Conservation (phyloP, 306 rosid species). For the Oemleria cerasiformis region DNA sequence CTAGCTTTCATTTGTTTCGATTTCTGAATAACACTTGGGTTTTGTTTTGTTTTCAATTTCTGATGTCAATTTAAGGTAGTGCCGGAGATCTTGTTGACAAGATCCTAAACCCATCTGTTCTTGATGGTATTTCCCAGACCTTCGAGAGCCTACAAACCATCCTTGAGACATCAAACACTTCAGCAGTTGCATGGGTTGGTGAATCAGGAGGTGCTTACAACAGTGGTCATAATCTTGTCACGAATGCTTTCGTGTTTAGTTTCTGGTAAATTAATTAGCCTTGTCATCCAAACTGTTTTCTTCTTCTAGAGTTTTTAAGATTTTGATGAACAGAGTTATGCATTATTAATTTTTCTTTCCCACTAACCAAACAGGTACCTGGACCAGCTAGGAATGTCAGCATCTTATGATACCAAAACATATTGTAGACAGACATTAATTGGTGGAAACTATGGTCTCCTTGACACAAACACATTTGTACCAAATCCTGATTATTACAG, state of each 20-base stretch:
- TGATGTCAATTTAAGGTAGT: constrained; percentile 38
- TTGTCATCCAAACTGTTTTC: not conserved
- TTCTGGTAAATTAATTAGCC: constrained; percentile 38
- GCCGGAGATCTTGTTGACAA: constrained; percentile 40
- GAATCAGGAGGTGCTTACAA: constrained; percentile 81
- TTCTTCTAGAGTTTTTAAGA: not conserved
- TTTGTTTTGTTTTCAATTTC: not conserved
- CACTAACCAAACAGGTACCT: constrained; percentile 45
- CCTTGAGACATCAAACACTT: constrained; percentile 33
- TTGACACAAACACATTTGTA: constrained; percentile 37
- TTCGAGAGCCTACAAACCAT: constrained; percentile 46
- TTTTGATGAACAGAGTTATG: not conserved
- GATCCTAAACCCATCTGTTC: constrained; percentile 55
- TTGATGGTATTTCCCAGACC: constrained; percentile 40
- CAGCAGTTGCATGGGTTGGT: constrained; percentile 68
- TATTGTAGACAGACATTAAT: constrained; percentile 68
- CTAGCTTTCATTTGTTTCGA: not conserved
- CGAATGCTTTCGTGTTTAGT: constrained; percentile 67
- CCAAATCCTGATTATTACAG: constrained; percentile 70
- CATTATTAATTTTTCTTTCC: not conserved
- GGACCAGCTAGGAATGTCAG: constrained; percentile 78
- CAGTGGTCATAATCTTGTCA: constrained; percentile 65
- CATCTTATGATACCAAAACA: constrained; percentile 59
- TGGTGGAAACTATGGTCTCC: constrained; percentile 76
- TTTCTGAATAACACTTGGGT: not conserved